phyloP scores from a whole-genome alignment of 148 eudicot genomes.

The Silene latifolia region DNA sequence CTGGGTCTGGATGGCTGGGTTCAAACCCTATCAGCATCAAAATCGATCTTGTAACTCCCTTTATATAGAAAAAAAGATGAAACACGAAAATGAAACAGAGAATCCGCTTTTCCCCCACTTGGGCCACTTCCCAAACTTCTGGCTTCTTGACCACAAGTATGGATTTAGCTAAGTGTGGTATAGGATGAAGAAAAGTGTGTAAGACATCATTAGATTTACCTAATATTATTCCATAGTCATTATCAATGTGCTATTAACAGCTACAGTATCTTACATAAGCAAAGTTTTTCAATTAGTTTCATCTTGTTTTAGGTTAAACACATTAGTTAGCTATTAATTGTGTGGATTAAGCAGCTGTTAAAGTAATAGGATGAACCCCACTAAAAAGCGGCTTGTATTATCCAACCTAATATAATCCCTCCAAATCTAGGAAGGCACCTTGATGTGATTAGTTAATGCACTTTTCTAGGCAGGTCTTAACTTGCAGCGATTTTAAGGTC shows the following conservation, averaged over 20 bases:
- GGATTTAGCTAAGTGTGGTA: too few species aligned
- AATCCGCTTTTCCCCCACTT: too few species aligned
- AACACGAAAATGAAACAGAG: too few species aligned
- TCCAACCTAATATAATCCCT: background rate
- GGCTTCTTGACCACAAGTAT: too few species aligned
- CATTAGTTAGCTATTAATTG: background rate
- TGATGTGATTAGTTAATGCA: background rate
- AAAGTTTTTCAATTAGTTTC: background rate
- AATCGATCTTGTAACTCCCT: too few species aligned
- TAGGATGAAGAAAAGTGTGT: background rate
- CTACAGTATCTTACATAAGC: background rate
- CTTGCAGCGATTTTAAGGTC: too few species aligned
- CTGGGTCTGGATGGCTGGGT: too few species aligned
- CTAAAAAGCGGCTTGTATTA: background rate
- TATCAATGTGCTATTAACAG: slow-evolving; percentile 11
- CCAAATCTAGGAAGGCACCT: background rate
- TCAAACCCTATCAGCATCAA: too few species aligned
- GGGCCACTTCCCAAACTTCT: too few species aligned
- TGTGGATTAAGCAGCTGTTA: background rate
- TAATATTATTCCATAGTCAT: background rate
- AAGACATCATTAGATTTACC: background rate
- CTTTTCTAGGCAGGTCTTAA: too few species aligned
- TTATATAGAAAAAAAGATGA: too few species aligned
- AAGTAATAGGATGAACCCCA: background rate
- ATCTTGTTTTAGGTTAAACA: background rate